Percentiles rank a stretch among this genome's conserved stretches.
phyloP scores from a whole-genome alignment of 345 rosid genomes.

The Bruguiera gymnorhiza region DNA sequence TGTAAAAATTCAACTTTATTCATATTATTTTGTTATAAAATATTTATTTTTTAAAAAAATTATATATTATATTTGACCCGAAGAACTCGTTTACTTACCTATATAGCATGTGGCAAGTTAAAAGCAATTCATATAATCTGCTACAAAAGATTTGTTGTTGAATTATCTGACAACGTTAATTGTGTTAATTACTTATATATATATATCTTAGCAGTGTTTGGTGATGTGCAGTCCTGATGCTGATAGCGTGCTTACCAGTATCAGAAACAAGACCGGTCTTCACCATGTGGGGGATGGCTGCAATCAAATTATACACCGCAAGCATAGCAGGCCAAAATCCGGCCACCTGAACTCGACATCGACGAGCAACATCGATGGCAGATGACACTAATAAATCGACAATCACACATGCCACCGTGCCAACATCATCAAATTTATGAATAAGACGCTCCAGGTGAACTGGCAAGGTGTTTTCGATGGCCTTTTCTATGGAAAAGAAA shows the following conservation, averaged over 20 bases:
- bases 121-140: no score
- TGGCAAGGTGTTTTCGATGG: constrained; percentile 63
- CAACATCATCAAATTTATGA: constrained; percentile 22
- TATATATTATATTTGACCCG: constrained; percentile 1
- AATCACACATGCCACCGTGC: constrained; percentile 47
- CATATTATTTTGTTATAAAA: no score
- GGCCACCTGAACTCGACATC: constrained; percentile 49
- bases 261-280: constrained; percentile 45
- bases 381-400: constrained; percentile 71
- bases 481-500: constrained; percentile 59
- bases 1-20: no score
- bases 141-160: no score
- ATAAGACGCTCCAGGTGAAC: constrained; percentile 48
- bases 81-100: not conserved
- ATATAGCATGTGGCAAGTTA: not conserved
- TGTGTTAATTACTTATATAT: no score
- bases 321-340: constrained; percentile 82
- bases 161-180: no score
- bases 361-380: constrained; percentile 54
- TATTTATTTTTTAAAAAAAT: no score
- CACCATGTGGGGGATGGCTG: constrained; percentile 60
- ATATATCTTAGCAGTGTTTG: no score
- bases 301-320: constrained; percentile 53
- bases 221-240: no score
- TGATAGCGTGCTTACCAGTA: constrained; percentile 33